Base-by-base conservation (phyloP, 495 filamentous ascomycete species). In the Cercophora sp. region DNA sequence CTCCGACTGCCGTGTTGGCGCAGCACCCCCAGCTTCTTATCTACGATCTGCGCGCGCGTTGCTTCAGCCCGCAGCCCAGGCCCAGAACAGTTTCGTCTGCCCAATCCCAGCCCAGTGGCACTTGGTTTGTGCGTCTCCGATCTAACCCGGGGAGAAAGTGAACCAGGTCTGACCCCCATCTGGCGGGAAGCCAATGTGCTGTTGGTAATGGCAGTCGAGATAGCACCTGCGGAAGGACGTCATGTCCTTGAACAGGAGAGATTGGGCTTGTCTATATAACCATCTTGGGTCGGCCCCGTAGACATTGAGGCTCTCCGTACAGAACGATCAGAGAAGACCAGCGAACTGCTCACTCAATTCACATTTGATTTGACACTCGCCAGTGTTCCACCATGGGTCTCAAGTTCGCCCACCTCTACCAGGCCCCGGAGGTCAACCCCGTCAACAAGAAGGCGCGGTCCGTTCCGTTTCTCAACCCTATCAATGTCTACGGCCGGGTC, bases 401-500 rank as follows among this genome's bases (percentile, higher is more conserved):
- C 63, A 70, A 71, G 45, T 40, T 74, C 31, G 64, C 76, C 1
- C 62, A 70, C 34, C 72, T 88, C 37, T 88, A 81, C 77, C 63
- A 61, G 48, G 71, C 76, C 18, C 83, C 85, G 15, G 69, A 73
- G 50, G 66, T 88, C 65, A 91, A 94, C 62, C 89, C 89, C 1
- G 72, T 83, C 67, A 94, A 86, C 64, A 76, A 77, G 13, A 94
- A 94, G 65, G 91, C 91, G 26, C 80, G 78, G 34, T 86, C 86
- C 0, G 83, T 96, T 42, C 92, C 91, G 0, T 62, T 88, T 26
- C 66, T 96, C 23, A 96, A 96, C 64, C 84, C 86, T 8, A 61
- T 89, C 53, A 81, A 94, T 59, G 64, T 81, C 55, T 89, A 97
- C 78, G 91, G 92, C 39, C 80, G 91, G 2, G 89, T 93, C 0